Evolutionary conservation across 345 rosid genomes (phyloP), one percentile per base, ranked within the genome.

Genomic region (Rhizophora mangle): DNA sequence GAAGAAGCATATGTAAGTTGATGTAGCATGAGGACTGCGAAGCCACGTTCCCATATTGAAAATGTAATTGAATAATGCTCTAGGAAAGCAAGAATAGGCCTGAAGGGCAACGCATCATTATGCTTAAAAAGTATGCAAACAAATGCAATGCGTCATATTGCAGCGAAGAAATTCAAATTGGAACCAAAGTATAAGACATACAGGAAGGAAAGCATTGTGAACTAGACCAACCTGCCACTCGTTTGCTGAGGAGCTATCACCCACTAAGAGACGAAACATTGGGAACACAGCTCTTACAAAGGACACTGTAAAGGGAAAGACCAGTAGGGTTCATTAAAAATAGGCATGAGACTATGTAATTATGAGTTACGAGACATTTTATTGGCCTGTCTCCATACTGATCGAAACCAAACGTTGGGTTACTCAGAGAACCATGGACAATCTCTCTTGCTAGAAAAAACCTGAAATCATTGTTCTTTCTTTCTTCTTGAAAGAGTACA

Each of bases 401-500:
- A 71, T 60, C 71, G 74, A 68, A 69, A 69, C 26, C 47, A 65
- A 56, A 72, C 53, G 72, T 47, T 68, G 70, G 63, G 49, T 63
- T n/a, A 11, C 69, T 56, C 19, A 27, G 54, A 65, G 53, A 68
- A 59, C 65, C 68, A 65, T 32, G 58, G 69, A 68, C 51, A 59
- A 62, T 36, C 53, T 22, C 80, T 76, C 68, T 71, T 63, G 52
- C 69, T 72, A 68, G 27, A 67, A 74, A 65, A 69, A 68, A n/a
- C 74, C 77, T 69, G 74, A 76, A 82, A 80, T 80, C 78, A 77
- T 76, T 82, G 79, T 74, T 73, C 34, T 69, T 59, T 67, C 74
- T 75, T 77, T 80, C 78, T 70, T 79, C 72, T 55, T 36, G 74
- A 81, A 77, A 75, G 81, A 64, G 65, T 49, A 70, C 9, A 68